Percentiles rank a stretch among this genome's conserved stretches.
phyloP scores from a whole-genome alignment of 179 eudicot genomes.

The Nepenthes alata region DNA sequence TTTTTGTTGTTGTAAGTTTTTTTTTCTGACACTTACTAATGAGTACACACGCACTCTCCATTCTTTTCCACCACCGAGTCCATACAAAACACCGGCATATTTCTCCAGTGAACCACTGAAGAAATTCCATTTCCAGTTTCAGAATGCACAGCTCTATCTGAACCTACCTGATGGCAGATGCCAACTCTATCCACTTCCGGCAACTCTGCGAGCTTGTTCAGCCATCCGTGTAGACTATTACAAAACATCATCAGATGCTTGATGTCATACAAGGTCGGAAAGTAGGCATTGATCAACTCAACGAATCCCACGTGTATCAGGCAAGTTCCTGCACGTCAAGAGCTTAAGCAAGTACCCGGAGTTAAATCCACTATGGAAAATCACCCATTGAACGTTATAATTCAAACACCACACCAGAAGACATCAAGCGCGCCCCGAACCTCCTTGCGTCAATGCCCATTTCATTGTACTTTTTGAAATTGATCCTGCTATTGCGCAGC shows the following conservation, averaged over 20 bases:
- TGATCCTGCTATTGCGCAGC: constrained; percentile 9
- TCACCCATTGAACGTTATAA: constrained; percentile 1
- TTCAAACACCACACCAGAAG: constrained; percentile 9
- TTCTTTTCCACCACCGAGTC: constrained; percentile 5
- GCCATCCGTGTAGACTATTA: constrained; percentile 5
- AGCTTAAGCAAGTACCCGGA: constrained; percentile 13
- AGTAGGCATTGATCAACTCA: neutral
- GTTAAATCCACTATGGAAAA: constrained; percentile 10
- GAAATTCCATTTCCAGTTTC: constrained; percentile 1
- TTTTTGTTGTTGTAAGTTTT: neutral
- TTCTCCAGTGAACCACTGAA: constrained; percentile 11
- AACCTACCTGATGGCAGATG: constrained; percentile 8
- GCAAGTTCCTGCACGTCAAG: constrained; percentile 5
- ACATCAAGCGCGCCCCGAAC: constrained; percentile 7
- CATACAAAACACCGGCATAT: constrained; percentile 10
- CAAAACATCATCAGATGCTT: constrained; percentile 8
- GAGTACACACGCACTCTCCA: neutral
- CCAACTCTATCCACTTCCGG: constrained; percentile 9
- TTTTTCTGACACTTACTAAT: neutral
- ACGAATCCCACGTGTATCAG: constrained; percentile 8
- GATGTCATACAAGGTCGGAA: constrained; percentile 8
- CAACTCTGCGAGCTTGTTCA: constrained; percentile 7
- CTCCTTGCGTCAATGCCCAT: constrained; percentile 3
- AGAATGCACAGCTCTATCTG: constrained; percentile 9
- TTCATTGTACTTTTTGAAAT: constrained; percentile 5